These are phyloP conservation scores for Aspergillus mulundensis DNA, from an alignment of 495 filamentous ascomycete genomes.

Conservation along the genomic window DNA sequence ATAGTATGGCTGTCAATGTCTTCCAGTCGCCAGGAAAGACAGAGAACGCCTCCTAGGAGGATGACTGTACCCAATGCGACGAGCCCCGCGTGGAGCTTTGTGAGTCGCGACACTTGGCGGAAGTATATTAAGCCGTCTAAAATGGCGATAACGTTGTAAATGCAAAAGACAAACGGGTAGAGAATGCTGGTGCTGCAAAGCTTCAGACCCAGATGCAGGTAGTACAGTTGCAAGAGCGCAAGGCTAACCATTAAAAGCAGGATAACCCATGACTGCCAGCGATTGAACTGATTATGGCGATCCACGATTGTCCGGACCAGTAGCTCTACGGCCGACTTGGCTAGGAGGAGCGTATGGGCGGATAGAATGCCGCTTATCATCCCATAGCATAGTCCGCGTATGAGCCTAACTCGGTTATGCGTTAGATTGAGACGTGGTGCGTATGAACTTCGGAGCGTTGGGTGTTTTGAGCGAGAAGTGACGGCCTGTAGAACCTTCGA, in stretches of 20 bases:
- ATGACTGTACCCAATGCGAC: conserved; percentile 86
- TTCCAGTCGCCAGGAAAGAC: conserved; percentile 88
- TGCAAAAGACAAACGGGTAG: conserved; percentile 97
- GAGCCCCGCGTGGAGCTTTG: conserved; percentile 69
- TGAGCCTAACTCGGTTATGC: conserved; percentile 62
- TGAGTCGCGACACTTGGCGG: conserved; percentile 75
- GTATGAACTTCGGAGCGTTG: conserved; percentile 35
- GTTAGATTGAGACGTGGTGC: conserved; percentile 31
- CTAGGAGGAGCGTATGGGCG: conserved; percentile 86
- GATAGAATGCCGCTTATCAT: conserved; percentile 89
- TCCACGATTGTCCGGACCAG: conserved; percentile 91
- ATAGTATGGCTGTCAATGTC: conserved; percentile 58
- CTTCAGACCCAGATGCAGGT: conserved; percentile 88
- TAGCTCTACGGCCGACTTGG: conserved; percentile 94
- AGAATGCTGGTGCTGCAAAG: conserved; percentile 92
- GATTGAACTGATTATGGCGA: conserved; percentile 87
- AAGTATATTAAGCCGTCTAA: conserved; percentile 98
- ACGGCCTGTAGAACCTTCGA: conserved; percentile 56
- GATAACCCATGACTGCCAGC: conserved; percentile 96
- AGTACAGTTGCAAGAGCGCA: conserved; percentile 90
- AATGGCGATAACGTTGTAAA: conserved; percentile 99
- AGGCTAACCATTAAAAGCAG: conserved; percentile 76
- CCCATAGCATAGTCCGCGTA: conserved; percentile 83
- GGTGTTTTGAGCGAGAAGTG: conserved; percentile 30
- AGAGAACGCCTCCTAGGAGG: conserved; percentile 81